Evolutionary conservation across 2,329 filamentous ascomycete genomes (phyloP), one percentile per base, ranked within the genome.

Genomic region (Gyromitra esculenta): DNA sequence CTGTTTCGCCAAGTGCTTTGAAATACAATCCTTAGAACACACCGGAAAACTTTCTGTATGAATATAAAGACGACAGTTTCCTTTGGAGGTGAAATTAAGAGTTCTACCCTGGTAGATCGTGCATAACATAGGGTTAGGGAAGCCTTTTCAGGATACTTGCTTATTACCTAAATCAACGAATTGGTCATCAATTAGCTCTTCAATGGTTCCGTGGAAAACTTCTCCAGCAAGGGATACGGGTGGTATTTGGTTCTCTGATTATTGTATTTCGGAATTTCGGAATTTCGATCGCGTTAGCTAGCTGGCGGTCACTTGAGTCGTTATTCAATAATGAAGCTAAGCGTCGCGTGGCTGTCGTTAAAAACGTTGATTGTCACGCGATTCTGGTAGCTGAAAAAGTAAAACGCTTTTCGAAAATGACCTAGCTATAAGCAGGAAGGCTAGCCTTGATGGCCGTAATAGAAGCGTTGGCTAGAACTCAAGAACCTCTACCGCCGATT

Each of bases 51-150:
- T 41, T 4, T 62, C 13, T 9, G 6, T 45, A 52, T 31, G 5
- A 52, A 21, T 65, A 31, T 50, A 31, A 37, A 31, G 15, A 15
- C 13, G 60, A 35, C n/a, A 54, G 15, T 43, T 54, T 56, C 50
- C 63, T 67, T 43, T 56, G 35, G 63, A 67, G 63, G 63, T 67
- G 48, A 54, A 66, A 66, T 56, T 66, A 66, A 66, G 62, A 66
- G 48, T 41, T 39, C 31, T 11, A 56, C 63, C 48, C 66, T 39
- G 7, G 41, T 21, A 4, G 21, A 68, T 35, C 43, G 25, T 21
- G 18, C 25, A 52, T 39, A 5, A 25, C 11, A 7, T 56, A 67
- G 48, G 63, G 48, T 41, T 66, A n/a, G 48, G 64, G 48, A 2
- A 56, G 35, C 7, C 43, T 67, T 57, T 45, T 54, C 48, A 43